These are phyloP conservation scores for Miscanthus lutarioriparius DNA, from an alignment of 176 grass and related monocot species.

Conservation along the genomic window DNA sequence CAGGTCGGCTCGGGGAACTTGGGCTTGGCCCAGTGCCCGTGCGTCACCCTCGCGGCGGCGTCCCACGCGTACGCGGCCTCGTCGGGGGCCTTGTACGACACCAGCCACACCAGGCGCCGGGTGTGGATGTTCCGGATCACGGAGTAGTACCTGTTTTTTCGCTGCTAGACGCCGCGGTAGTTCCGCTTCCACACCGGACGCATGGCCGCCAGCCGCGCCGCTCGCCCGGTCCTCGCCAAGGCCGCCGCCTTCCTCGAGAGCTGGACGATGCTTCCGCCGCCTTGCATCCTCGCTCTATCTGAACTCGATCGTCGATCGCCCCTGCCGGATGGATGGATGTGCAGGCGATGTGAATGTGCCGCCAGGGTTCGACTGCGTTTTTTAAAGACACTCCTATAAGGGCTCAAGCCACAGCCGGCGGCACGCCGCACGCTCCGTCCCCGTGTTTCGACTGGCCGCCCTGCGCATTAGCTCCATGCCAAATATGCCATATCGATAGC, in stretches of 20 bases:
- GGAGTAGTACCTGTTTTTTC: slow-evolving; percentile 21
- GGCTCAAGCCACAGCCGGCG: not conserved
- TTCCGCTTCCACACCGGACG: too few relatives aligned
- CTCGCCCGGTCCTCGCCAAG: not conserved
- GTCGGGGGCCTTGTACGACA: slow-evolving; percentile 49
- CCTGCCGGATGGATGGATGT: not conserved
- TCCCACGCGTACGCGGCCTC: not conserved
- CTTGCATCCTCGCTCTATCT: not conserved
- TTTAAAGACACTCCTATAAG: not conserved
- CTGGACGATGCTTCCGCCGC: not conserved
- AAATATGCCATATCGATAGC: not conserved
- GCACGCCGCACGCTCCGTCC: not conserved
- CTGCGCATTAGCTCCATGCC: not conserved
- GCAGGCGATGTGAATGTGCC: not conserved
- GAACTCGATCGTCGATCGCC: not conserved
- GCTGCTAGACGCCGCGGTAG: slow-evolving; percentile 33
- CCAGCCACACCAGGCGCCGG: slow-evolving; percentile 35
- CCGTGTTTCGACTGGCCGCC: not conserved
- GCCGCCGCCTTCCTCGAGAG: not conserved
- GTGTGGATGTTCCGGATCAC: slow-evolving; percentile 31
- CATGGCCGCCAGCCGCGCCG: not conserved
- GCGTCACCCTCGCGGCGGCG: not conserved
- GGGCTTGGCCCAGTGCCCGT: not conserved
- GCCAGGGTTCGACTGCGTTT: not conserved
- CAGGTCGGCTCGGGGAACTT: not conserved